Evolutionary conservation across 495 filamentous ascomycete species (phyloP), one percentile per base, ranked within the genome.

Genomic region (Penicillium diatomitis): DNA sequence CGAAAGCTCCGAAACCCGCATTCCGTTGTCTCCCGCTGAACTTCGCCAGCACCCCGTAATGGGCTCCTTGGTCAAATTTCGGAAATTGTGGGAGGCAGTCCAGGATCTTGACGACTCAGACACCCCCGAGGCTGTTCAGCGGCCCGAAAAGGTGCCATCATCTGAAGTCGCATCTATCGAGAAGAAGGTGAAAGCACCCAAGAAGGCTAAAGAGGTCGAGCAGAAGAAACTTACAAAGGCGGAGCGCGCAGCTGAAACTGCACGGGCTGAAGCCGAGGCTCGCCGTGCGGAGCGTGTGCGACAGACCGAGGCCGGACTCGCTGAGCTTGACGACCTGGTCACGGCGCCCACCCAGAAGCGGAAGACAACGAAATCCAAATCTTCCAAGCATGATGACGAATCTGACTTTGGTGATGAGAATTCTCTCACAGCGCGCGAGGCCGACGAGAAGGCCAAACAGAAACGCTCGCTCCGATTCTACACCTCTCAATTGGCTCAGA

Each of bases 391-490:
- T 37, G 71, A 64, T 32, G 67, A 73, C 6, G 72, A 79, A 46
- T 83, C 79, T 20, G 85, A 88, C 62, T 79, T 87, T 39, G 84
- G 82, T 48, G 85, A 88, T 44, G 81, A 83, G 56, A 72, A 73
- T 33, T 63, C 70, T 28, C 72, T 87, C 40, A 80, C 78, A 12
- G 65, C 76, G 2, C 65, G 73, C 30, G 84, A 87, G 49, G 83
- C 85, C 0, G 85, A 84, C 44, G 87, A 92, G 51, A 98, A 97
- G 68, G 86, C 82, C 3, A 73, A 76, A 42, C 83, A 85, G 57
- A 95, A 90, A 74, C 92, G 90, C 68, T 86, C 76, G 51, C 80
- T 98, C 36, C 83, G 87, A 46, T 98, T 98, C 70, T 96, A 98
- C 76, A 96, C 94, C 28, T 92, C 88, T 4, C 92, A 97, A 61